These are phyloP conservation scores for Lepidopterella palustris DNA, from an alignment of 495 filamentous ascomycete genomes.

Conservation along the genomic window DNA sequence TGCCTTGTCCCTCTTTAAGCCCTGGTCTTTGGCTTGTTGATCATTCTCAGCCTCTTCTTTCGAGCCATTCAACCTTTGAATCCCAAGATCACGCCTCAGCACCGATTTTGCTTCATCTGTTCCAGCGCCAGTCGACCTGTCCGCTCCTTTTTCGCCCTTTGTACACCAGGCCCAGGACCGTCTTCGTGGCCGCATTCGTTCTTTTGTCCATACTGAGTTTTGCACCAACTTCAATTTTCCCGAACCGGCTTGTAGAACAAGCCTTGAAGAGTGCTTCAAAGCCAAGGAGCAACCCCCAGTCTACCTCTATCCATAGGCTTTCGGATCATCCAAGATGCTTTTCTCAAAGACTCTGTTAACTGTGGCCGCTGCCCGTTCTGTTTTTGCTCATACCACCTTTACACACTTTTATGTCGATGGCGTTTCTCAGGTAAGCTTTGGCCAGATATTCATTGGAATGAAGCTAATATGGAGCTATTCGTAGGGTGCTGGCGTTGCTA, in stretches of 20 bases:
- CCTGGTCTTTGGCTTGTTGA: constrained; percentile 3
- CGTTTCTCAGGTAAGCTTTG: constrained; percentile 28
- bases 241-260: constrained; percentile 6
- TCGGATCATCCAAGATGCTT: neutral
- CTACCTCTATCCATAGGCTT: neutral
- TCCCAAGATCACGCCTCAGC: no score
- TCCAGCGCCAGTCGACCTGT: constrained; percentile 27
- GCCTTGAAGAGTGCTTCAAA: neutral
- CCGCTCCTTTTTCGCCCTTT: constrained; percentile 13
- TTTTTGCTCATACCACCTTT: constrained; percentile 57
- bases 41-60: neutral
- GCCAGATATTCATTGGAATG: neutral
- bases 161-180: no score
- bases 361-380: constrained; percentile 23
- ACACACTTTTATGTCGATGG: constrained; percentile 61
- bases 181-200: constrained; percentile 11
- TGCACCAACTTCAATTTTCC: constrained; percentile 9
- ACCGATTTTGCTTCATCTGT: neutral
- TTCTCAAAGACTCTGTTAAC: constrained; percentile 22
- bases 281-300: neutral
- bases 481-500: constrained; percentile 63
- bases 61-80: neutral
- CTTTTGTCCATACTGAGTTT: constrained; percentile 15
- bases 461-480: constrained; percentile 21
- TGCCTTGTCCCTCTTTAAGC: constrained; percentile 20